These are phyloP conservation scores for Brassica juncea DNA, from an alignment of 345 rosid species.

Conservation along the genomic window DNA sequence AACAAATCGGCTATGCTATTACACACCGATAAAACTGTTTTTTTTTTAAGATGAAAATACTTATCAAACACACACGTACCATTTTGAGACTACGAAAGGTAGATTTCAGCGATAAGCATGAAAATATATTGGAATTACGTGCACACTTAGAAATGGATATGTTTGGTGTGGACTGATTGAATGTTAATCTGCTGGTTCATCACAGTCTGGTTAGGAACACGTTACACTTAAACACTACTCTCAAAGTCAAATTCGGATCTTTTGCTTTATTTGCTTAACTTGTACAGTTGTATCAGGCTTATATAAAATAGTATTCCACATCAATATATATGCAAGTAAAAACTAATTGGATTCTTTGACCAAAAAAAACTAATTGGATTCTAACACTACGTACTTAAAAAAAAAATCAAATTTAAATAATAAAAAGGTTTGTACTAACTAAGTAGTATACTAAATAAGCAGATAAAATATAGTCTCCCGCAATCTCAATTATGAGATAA, in stretches of 20 bases:
- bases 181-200: constrained; percentile 5
- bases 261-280: constrained; percentile 15
- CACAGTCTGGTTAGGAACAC: constrained; percentile 30
- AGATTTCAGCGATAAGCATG: neutral
- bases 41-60: neutral
- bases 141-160: constrained; percentile 31
- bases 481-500: neutral
- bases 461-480: no score
- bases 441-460: neutral
- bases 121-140: constrained; percentile 26
- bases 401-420: neutral
- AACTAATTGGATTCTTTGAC: neutral
- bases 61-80: neutral
- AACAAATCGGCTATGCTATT: constrained; percentile 7
- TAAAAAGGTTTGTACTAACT: neutral
- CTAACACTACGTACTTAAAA: neutral
- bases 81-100: constrained; percentile 5
- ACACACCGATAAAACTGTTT: neutral
- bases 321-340: neutral
- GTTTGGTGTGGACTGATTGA: constrained; percentile 19
- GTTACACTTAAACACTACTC: constrained; percentile 16
- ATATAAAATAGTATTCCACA: neutral
- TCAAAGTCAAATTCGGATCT: constrained; percentile 31
- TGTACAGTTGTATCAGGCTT: neutral
- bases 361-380: neutral